A percentile compares a stretch with the other conserved stretches of the same genome.
Conservation (phyloP, 257 asterid species). For the Verbascum thapsus region DNA sequence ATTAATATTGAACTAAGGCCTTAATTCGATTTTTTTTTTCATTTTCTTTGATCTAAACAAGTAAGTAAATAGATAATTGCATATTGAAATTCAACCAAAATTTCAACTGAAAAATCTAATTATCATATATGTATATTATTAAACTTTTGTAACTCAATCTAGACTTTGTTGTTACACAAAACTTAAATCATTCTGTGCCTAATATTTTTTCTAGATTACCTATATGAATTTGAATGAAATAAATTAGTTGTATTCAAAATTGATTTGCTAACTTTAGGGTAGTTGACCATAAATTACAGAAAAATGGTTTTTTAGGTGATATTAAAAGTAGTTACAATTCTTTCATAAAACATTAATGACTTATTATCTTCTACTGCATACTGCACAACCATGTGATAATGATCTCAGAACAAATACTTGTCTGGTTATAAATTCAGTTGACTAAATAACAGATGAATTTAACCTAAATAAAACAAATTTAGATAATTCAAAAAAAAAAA, state of each 20-base stretch:
- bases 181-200: too few species aligned
- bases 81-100: not conserved
- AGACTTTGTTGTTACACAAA: not conserved
- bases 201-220: not conserved
- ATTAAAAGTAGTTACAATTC: conserved; percentile 21
- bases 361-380: conserved; percentile 29
- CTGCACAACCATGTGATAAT: conserved; percentile 41
- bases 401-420: not conserved
- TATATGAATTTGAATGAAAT: not conserved
- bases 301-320: not conserved
- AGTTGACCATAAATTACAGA: conserved; percentile 1
- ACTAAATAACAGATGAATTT: too few species aligned
- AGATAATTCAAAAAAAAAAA: too few species aligned
- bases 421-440: not conserved
- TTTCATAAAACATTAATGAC: conserved; percentile 30
- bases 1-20: too few species aligned
- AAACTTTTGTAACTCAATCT: not conserved
- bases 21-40: too few species aligned
- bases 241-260: not conserved
- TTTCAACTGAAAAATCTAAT: not conserved
- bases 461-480: too few species aligned
- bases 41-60: too few species aligned
- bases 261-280: not conserved
- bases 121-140: not conserved
- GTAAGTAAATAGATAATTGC: not conserved